These are phyloP conservation scores for Aspergillus vadensis DNA, from an alignment of 2,329 filamentous ascomycete species.

Conservation along the genomic window DNA sequence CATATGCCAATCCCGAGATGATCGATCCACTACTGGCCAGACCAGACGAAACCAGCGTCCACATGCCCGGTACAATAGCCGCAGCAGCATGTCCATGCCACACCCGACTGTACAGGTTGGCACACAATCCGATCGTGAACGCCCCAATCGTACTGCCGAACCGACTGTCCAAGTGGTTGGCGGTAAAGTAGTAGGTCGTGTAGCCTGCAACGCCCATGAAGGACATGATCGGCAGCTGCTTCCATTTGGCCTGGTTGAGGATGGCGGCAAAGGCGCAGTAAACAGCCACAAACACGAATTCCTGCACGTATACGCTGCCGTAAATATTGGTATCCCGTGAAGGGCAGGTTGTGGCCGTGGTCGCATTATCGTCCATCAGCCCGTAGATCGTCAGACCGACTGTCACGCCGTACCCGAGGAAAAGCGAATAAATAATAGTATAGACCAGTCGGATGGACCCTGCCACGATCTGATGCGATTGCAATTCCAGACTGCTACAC, in stretches of 20 bases:
- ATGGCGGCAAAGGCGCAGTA: slow-evolving; percentile 74
- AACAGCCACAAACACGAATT: slow-evolving; percentile 70
- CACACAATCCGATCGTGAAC: slow-evolving; percentile 71
- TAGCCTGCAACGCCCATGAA: slow-evolving; percentile 72
- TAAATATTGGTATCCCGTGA: slow-evolving; percentile 37
- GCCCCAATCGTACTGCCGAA: slow-evolving; percentile 77
- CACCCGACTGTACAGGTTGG: slow-evolving; percentile 72
- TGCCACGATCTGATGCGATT: slow-evolving; percentile 68
- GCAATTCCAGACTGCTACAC: slow-evolving; percentile 65
- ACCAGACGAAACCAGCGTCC: slow-evolving; percentile 64
- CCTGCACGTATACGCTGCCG: slow-evolving; percentile 46
- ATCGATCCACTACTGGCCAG: slow-evolving; percentile 59
- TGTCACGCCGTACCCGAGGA: slow-evolving; percentile 72
- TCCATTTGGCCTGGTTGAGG: slow-evolving; percentile 78
- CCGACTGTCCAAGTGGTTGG: slow-evolving; percentile 69
- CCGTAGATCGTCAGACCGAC: slow-evolving; percentile 67
- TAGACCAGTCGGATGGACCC: slow-evolving; percentile 75
- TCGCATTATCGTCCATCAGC: slow-evolving; percentile 58
- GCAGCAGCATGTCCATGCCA: slow-evolving; percentile 78
- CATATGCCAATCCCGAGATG: slow-evolving; percentile 56
- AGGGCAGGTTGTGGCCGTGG: slow-evolving; percentile 46
- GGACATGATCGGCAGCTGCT: slow-evolving; percentile 74
- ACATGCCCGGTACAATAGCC: slow-evolving; percentile 82
- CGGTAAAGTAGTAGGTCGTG: slow-evolving; percentile 71
- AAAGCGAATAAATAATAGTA: slow-evolving; percentile 71